phyloP scores from a whole-genome alignment of 2,329 filamentous ascomycete genomes.

The Monilinia fructicola region DNA sequence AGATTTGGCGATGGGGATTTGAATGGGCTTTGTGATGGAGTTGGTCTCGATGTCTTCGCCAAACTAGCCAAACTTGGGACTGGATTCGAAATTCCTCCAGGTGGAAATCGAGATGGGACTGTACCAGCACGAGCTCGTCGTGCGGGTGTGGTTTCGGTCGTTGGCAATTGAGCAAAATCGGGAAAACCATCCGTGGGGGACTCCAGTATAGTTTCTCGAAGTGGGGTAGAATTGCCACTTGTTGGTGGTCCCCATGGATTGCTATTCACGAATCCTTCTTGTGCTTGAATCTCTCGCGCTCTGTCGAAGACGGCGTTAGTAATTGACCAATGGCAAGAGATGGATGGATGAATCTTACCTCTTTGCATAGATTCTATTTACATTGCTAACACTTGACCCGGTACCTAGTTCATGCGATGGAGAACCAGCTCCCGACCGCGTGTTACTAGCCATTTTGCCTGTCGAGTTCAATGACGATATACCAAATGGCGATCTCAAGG shows the following conservation, averaged over 20 bases:
- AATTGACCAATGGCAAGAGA: neutral
- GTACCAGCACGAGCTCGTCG: conserved; percentile 89
- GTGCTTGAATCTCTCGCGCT: conserved; percentile 93
- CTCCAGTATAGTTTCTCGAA: conserved; percentile 96
- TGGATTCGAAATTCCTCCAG: conserved; percentile 60
- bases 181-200: conserved; percentile 95
- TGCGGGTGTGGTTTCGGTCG: conserved; percentile 62
- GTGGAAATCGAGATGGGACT: conserved; percentile 90
- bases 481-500: conserved; percentile 70
- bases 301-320: conserved; percentile 48
- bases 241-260: conserved; percentile 92
- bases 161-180: conserved; percentile 74
- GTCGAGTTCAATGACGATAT: conserved; percentile 60
- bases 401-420: conserved; percentile 76
- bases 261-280: conserved; percentile 73
- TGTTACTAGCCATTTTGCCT: conserved; percentile 57
- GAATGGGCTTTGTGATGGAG: conserved; percentile 84
- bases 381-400: conserved; percentile 56
- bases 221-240: conserved; percentile 91
- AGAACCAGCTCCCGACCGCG: conserved; percentile 87
- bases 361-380: conserved; percentile 80
- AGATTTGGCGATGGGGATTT: conserved; percentile 63
- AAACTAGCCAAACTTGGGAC: conserved; percentile 49
- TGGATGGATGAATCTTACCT: conserved; percentile 59
- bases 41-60: conserved; percentile 79